phyloP scores from a whole-genome alignment of 176 grass and related monocot genomes.

The Poa annua region DNA sequence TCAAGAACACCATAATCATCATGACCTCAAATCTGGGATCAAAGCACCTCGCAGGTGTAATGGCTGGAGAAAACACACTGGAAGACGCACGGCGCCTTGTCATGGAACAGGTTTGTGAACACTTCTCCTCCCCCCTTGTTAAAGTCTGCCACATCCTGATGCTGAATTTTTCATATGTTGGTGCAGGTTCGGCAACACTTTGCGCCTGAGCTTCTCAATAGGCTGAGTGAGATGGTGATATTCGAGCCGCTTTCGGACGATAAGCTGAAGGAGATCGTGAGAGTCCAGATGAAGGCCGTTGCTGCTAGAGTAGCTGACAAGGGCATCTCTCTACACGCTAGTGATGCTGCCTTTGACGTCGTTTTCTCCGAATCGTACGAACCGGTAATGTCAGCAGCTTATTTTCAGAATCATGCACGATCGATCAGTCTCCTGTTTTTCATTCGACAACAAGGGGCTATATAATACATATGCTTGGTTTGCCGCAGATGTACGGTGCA shows the following conservation, averaged over 20 bases:
- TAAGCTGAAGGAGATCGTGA: background rate
- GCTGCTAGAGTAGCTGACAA: background rate
- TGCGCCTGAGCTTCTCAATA: background rate
- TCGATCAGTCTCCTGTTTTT: background rate
- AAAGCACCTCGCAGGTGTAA: background rate
- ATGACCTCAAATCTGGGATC: conserved; percentile 26
- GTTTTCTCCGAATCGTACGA: background rate
- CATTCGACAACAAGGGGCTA: background rate
- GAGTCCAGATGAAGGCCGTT: background rate
- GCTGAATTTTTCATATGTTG: background rate
- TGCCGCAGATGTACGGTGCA: background rate
- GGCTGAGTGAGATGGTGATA: background rate
- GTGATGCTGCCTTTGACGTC: background rate
- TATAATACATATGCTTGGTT: background rate
- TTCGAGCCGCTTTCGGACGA: background rate
- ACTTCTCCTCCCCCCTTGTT: no score
- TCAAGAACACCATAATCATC: conserved; percentile 20
- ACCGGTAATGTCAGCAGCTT: background rate
- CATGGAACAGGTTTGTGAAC: background rate
- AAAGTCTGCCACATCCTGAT: no score
- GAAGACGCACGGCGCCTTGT: background rate
- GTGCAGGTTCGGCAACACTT: background rate
- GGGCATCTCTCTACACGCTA: background rate
- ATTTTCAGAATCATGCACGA: background rate
- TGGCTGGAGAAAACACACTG: background rate